Evolutionary conservation across 768 basidiomycete species (phyloP).

Genomic region (Sistotremastrum niveocremeum): DNA sequence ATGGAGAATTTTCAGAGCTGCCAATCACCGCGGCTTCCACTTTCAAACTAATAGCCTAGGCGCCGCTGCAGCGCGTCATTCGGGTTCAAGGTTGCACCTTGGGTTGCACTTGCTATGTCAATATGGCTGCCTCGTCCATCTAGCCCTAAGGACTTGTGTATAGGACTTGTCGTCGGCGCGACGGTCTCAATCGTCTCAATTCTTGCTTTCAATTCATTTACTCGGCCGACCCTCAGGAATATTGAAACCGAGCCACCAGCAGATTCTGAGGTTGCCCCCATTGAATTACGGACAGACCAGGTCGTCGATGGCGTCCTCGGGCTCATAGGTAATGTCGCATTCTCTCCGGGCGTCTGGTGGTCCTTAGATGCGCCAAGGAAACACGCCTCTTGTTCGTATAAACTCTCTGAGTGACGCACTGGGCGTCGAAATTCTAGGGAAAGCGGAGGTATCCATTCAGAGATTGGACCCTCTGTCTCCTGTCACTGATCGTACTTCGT

Average conservation of each 20-base stretch:
- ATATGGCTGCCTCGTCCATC: no score
- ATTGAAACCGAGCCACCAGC: no score
- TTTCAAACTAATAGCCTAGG: no score
- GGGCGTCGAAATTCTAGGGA: slow-evolving; percentile 89
- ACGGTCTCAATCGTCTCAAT: not conserved
- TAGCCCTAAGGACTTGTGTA: no score
- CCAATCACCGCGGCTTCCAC: no score
- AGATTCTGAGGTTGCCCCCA: slow-evolving; percentile 21
- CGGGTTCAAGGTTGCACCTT: no score
- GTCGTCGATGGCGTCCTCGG: slow-evolving; percentile 70
- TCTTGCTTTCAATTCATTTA: no score
- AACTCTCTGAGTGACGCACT: slow-evolving; percentile 83
- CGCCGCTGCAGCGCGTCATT: no score
- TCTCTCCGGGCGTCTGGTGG: not conserved
- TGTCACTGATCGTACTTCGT: not conserved
- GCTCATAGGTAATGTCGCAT: slow-evolving; percentile 53
- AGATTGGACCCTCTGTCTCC: not conserved
- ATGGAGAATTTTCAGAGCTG: not conserved
- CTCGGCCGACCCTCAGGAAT: no score
- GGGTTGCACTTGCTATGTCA: no score
- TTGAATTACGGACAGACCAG: slow-evolving; percentile 65
- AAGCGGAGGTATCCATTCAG: slow-evolving; percentile 62
- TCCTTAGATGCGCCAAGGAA: slow-evolving; percentile 38
- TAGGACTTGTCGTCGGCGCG: not conserved
- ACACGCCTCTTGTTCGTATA: slow-evolving; percentile 87